phyloP scores from a whole-genome alignment of 2,329 filamentous ascomycete genomes.

The Mycocentrospora acerina region DNA sequence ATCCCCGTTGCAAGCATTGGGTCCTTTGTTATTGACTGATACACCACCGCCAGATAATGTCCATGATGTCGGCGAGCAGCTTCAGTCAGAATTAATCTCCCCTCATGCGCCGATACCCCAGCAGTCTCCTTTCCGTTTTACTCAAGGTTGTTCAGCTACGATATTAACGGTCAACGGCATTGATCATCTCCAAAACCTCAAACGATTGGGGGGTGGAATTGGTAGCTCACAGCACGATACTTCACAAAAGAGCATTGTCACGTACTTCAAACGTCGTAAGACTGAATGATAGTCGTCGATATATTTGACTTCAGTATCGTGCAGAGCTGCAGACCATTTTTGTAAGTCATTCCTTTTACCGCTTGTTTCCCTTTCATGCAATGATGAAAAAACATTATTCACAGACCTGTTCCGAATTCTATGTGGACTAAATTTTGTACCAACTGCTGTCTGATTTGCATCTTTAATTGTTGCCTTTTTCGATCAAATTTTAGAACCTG shows the following conservation, averaged over 20 bases:
- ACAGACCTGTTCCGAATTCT: constrained; percentile 82
- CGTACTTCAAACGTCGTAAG: constrained; percentile 70
- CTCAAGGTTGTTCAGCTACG: constrained; percentile 48
- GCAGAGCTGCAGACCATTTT: neutral
- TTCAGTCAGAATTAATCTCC: neutral
- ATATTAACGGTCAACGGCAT: constrained; percentile 68
- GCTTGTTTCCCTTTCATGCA: constrained; percentile 20
- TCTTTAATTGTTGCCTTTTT: neutral
- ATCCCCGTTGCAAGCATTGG: neutral
- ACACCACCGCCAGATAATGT: constrained; percentile 1
- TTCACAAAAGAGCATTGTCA: constrained; percentile 72
- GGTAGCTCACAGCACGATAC: constrained; percentile 76
- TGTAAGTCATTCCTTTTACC: constrained; percentile 26
- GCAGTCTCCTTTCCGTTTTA: constrained; percentile 6
- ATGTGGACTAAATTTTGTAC: constrained; percentile 71
- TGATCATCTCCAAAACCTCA: constrained; percentile 71
- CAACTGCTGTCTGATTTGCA: constrained; percentile 77
- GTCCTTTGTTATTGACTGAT: constrained; percentile 2
- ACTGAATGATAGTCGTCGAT: constrained; percentile 28
- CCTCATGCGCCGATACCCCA: neutral
- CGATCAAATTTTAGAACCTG: neutral
- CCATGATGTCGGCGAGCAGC: neutral
- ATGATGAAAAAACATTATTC: constrained; percentile 64
- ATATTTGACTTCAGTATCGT: neutral
- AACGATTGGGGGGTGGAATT: constrained; percentile 78